Evolutionary conservation across 2,329 filamentous ascomycete genomes (phyloP).

Genomic region (Cladobotryum protrusum): DNA sequence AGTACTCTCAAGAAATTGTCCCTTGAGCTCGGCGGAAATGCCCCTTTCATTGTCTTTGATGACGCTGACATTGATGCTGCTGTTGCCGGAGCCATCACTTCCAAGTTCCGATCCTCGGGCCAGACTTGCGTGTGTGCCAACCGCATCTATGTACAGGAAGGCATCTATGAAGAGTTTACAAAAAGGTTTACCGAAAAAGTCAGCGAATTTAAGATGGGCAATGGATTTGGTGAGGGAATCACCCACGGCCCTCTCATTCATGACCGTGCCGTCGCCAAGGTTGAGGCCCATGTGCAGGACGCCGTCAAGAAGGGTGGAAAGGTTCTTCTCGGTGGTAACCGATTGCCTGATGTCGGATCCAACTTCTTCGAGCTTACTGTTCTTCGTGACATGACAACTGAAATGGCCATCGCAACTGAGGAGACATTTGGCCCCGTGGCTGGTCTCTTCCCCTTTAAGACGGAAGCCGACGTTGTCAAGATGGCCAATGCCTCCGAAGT

Average conservation of each 20-base stretch:
- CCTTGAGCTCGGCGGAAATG: conserved; percentile 90
- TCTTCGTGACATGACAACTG: conserved; percentile 73
- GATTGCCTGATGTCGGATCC: conserved; percentile 63
- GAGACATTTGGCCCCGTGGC: conserved; percentile 96
- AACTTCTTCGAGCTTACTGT: conserved; percentile 93
- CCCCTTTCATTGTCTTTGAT: conserved; percentile 95
- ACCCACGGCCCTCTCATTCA: conserved; percentile 86
- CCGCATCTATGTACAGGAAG: conserved; percentile 71
- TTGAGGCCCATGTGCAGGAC: conserved; percentile 72
- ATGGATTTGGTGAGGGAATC: conserved; percentile 61
- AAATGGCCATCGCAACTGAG: conserved; percentile 79
- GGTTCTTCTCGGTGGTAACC: conserved; percentile 68
- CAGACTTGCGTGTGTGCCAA: conserved; percentile 95
- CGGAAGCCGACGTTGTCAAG: conserved; percentile 79
- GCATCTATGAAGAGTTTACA: conserved; percentile 71
- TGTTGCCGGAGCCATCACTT: conserved; percentile 73
- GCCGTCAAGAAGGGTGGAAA: conserved; percentile 71
- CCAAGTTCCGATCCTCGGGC: conserved; percentile 89
- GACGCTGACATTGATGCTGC: conserved; percentile 85
- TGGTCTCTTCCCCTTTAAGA: conserved; percentile 80
- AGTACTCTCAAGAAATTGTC: conserved; percentile 77
- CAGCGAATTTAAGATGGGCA: conserved; percentile 66
- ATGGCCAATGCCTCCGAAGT: conserved; percentile 79
- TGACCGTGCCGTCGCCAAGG: conserved; percentile 72
- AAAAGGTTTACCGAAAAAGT: conserved; percentile 65